Conservation (phyloP, 2,329 filamentous ascomycete species). For the Nectriaceae sp. region DNA sequence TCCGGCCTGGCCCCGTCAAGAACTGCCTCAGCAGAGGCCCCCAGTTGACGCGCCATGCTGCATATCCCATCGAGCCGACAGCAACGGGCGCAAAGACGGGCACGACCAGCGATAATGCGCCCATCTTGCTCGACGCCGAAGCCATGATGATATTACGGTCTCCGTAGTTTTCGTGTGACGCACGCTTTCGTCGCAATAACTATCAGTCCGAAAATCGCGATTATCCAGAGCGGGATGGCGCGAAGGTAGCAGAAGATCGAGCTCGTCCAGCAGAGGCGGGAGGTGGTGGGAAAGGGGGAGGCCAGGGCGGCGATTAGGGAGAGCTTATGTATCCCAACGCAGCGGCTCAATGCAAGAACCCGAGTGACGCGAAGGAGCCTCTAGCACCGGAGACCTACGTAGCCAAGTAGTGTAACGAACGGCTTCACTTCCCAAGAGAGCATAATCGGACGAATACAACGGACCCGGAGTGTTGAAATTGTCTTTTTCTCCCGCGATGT, state of each 20-base stretch:
- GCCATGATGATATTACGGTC: slow-evolving; percentile 26
- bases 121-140: slow-evolving; percentile 35
- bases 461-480: no score
- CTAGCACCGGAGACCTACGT: not conserved
- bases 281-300: not conserved
- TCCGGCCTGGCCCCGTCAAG: slow-evolving; percentile 55
- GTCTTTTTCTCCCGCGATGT: no score
- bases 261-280: not conserved
- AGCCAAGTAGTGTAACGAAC: slow-evolving; percentile 1
- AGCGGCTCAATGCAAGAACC: not conserved
- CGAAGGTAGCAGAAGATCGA: not conserved
- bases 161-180: not conserved
- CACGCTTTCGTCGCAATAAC: not conserved
- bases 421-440: slow-evolving; percentile 6
- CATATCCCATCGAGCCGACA: slow-evolving; percentile 48
- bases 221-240: not conserved
- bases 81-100: slow-evolving; percentile 46
- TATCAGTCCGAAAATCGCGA: not conserved
- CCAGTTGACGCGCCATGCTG: slow-evolving; percentile 48
- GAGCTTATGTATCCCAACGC: not conserved
- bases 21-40: slow-evolving; percentile 41
- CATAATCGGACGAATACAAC: not conserved
- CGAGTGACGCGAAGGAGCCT: no score
- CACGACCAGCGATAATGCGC: slow-evolving; percentile 33
- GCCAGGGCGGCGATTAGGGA: not conserved